phyloP scores from a whole-genome alignment of 805 yeast species.

The Sungouiella blattae region DNA sequence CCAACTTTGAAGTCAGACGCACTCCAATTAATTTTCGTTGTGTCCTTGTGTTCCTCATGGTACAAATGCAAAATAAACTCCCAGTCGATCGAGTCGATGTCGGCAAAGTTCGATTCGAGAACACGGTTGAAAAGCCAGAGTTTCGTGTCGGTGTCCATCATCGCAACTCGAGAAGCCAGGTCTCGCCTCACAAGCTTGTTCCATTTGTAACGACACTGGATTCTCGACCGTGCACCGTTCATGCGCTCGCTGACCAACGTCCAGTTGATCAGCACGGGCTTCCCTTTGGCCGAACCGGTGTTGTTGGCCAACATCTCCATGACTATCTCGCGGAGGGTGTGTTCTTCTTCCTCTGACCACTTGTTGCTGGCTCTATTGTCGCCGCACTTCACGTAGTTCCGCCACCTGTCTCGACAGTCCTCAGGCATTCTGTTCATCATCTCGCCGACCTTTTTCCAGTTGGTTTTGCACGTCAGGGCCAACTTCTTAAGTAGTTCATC shows the following conservation, averaged over 20 bases:
- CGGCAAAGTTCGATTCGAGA: constrained; percentile 22
- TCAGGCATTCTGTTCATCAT: constrained; percentile 92
- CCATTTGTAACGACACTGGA: constrained; percentile 96
- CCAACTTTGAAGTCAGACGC: constrained; percentile 59
- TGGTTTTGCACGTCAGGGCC: constrained; percentile 67
- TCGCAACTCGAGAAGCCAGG: constrained; percentile 25
- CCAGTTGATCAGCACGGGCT: constrained; percentile 69
- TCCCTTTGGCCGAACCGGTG: constrained; percentile 14
- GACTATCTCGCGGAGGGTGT: constrained; percentile 52
- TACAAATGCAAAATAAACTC: constrained; percentile 26
- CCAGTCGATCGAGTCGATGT: constrained; percentile 34
- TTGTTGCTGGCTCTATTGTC: constrained; percentile 67
- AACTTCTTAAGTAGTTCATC: constrained; percentile 64
- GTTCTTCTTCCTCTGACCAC: constrained; percentile 78
- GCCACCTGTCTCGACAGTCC: constrained; percentile 95
- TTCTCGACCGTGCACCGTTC: constrained; percentile 86
- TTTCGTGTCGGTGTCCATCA: constrained; percentile 32
- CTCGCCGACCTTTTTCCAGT: constrained; percentile 85
- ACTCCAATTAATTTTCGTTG: constrained; percentile 40
- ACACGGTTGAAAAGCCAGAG: constrained; percentile 36
- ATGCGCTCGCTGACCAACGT: constrained; percentile 84
- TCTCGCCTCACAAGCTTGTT: constrained; percentile 70
- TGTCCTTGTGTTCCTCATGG: constrained; percentile 22
- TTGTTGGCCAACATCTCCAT: constrained; percentile 39
- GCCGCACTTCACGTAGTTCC: constrained; percentile 94